Evolutionary conservation across 208 protist species (phyloP).

Genomic region (Trypanosoma melophagium): DNA sequence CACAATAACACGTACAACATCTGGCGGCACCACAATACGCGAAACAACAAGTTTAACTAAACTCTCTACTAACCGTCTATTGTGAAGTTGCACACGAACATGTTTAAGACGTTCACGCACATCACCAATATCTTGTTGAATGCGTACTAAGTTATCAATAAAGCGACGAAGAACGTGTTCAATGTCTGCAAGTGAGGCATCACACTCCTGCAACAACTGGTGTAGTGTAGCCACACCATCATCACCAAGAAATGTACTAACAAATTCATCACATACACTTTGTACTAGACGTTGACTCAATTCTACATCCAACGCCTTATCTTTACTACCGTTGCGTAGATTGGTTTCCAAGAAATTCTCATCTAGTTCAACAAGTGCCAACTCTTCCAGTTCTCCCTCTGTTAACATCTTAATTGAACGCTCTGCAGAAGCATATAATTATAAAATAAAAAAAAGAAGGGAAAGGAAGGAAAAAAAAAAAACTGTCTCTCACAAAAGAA

Average conservation of each 20-base stretch:
- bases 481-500: background rate
- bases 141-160: conserved; percentile 58
- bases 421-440: background rate
- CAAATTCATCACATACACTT: conserved; percentile 65
- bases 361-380: conserved; percentile 54
- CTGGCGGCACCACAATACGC: conserved; percentile 67
- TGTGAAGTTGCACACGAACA: conserved; percentile 46
- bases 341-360: conserved; percentile 55
- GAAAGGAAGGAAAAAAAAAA: conserved; percentile 15
- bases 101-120: conserved; percentile 57
- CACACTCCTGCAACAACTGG: conserved; percentile 52
- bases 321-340: conserved; percentile 17
- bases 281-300: conserved; percentile 41
- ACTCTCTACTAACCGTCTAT: conserved; percentile 45
- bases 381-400: conserved; percentile 54
- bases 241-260: conserved; percentile 61
- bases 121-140: conserved; percentile 75
- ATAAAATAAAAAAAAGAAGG: conserved; percentile 10
- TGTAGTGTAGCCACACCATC: conserved; percentile 64
- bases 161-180: conserved; percentile 68
- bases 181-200: conserved; percentile 57
- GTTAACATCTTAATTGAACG: conserved; percentile 3
- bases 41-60: conserved; percentile 59
- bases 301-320: conserved; percentile 35
- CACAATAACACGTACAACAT: conserved; percentile 76